These are phyloP conservation scores for Megacollybia platyphylla DNA, from an alignment of 1,284 basidiomycete species.

Conservation along the genomic window DNA sequence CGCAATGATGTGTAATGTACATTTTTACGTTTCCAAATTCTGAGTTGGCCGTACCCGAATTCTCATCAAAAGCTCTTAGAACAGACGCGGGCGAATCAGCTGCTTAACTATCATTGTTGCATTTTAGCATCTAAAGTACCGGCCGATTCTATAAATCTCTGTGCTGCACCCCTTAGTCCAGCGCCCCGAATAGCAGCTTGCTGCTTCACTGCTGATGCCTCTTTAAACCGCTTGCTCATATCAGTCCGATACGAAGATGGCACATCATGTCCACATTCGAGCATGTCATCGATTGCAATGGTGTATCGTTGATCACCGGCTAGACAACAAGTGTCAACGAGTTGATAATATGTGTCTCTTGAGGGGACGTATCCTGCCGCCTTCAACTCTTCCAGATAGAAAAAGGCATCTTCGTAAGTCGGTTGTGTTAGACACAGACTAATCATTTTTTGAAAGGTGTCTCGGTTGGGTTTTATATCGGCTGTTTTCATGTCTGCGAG, in stretches of 20 bases:
- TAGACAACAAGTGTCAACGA: conserved; percentile 47
- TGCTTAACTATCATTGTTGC: too few species aligned
- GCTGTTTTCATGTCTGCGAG: conserved; percentile 48
- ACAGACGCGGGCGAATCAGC: too few species aligned
- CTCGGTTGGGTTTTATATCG: conserved; percentile 36
- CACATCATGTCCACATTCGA: conserved; percentile 17
- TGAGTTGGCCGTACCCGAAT: too few species aligned
- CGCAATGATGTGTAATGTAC: too few species aligned
- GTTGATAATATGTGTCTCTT: conserved; percentile 40
- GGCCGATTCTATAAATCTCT: conserved; percentile 15
- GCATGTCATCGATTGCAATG: conserved; percentile 64
- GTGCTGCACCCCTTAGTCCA: conserved; percentile 14
- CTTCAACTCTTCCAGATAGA: conserved; percentile 83
- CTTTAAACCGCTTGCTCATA: neutral
- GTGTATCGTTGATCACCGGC: conserved; percentile 49
- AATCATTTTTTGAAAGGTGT: conserved; percentile 59
- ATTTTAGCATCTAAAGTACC: too few species aligned
- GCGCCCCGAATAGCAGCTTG: neutral
- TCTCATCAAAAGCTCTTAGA: too few species aligned
- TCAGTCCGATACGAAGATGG: neutral
- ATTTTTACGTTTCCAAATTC: too few species aligned
- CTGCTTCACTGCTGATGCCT: neutral
- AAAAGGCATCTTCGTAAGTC: conserved; percentile 78
- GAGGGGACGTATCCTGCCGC: conserved; percentile 42
- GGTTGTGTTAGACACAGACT: conserved; percentile 56